Evolutionary conservation across 345 rosid genomes (phyloP).

Genomic region (Moricandia arvensis): DNA sequence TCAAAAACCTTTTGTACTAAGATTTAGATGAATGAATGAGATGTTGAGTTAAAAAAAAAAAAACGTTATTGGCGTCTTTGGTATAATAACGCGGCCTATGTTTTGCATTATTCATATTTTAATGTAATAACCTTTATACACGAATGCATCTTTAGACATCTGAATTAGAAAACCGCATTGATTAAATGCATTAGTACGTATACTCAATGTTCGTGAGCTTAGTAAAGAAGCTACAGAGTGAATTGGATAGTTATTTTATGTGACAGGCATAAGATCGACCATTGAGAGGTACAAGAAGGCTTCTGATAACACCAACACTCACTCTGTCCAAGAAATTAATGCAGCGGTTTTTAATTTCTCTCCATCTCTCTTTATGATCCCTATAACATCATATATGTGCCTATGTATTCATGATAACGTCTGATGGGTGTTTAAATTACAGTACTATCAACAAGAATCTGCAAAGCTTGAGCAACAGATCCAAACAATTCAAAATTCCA

Average conservation of each 20-base stretch:
- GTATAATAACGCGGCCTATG: neutral
- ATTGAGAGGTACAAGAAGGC: constrained; percentile 97
- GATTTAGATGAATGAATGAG: too few species aligned
- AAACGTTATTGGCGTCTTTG: neutral
- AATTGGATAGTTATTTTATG: neutral
- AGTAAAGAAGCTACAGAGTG: neutral
- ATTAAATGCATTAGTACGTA: constrained; percentile 12
- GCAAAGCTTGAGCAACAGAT: constrained; percentile 92
- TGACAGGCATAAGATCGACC: constrained; percentile 79
- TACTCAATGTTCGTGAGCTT: neutral
- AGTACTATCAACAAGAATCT: constrained; percentile 98
- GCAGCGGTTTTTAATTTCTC: constrained; percentile 63
- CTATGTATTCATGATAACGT: neutral
- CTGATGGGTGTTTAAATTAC: neutral
- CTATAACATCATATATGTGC: neutral
- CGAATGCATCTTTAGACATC: constrained; percentile 5
- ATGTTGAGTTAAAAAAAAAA: too few species aligned
- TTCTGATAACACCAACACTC: constrained; percentile 57
- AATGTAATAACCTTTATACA: neutral
- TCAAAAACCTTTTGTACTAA: too few species aligned
- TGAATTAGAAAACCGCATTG: neutral
- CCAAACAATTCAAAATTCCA: constrained; percentile 86
- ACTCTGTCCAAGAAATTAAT: constrained; percentile 83
- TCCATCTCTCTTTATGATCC: neutral
- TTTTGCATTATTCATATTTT: neutral